Conservation (phyloP, 148 eudicot species). For the Fallopia convolvulus region DNA sequence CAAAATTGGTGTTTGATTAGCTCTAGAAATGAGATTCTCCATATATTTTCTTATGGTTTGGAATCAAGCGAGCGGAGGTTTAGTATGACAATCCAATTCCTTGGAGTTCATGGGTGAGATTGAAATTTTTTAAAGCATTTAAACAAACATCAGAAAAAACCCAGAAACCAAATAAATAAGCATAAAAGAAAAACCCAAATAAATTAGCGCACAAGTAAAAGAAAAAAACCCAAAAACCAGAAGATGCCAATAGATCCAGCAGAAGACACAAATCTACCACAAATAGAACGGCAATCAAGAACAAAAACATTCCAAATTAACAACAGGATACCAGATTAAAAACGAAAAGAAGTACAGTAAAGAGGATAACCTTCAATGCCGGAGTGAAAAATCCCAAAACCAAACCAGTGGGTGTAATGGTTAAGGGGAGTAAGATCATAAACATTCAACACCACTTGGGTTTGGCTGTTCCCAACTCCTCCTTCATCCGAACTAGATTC, state of each 20-base stretch:
- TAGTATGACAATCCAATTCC: not conserved
- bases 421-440: constrained; percentile 74
- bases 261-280: not conserved
- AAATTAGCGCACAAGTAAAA: not conserved
- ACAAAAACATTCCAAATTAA: not conserved
- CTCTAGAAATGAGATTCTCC: not conserved
- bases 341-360: no score
- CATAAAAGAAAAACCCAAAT: not conserved
- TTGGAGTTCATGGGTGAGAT: not conserved
- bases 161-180: no score
- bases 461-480: constrained; percentile 14
- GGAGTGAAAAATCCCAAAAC: constrained; percentile 80
- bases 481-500: constrained; percentile 5
- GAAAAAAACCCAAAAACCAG: not conserved
- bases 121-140: not conserved
- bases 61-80: not conserved
- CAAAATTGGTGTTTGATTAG: not conserved
- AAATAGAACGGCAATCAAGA: not conserved
- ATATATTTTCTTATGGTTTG: not conserved
- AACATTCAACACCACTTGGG: constrained; percentile 58
- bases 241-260: constrained; percentile 1
- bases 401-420: constrained; percentile 64
- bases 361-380: constrained; percentile 65
- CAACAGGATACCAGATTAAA: not conserved
- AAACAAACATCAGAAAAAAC: not conserved